Percentiles rank a stretch among this genome's conserved stretches.
These are phyloP conservation scores for Malassezia japonica DNA, from an alignment of 1,284 basidiomycete species.

Conservation along the genomic window DNA sequence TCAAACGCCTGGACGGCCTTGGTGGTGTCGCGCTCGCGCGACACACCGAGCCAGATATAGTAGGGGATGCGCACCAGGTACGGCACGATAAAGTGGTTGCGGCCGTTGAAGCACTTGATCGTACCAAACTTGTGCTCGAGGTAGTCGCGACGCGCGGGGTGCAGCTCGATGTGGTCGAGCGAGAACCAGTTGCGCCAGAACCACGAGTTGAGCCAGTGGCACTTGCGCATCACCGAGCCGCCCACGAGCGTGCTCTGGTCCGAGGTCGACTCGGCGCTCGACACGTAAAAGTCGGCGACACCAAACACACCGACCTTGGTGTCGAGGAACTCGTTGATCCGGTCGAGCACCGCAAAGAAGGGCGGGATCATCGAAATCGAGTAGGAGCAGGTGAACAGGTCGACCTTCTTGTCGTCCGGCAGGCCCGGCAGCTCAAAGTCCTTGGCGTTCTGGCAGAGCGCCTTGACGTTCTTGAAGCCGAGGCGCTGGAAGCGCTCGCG, in stretches of 20 bases:
- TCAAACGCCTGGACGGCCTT: conserved; percentile 60
- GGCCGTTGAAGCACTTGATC: conserved; percentile 58
- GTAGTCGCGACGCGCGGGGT: conserved; percentile 59
- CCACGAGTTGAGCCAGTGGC: conserved; percentile 65
- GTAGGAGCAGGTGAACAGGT: conserved; percentile 48
- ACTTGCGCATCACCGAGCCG: conserved; percentile 61
- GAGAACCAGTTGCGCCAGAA: conserved; percentile 63
- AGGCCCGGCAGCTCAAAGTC: conserved; percentile 59
- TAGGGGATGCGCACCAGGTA: conserved; percentile 62
- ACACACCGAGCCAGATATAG: conserved; percentile 70
- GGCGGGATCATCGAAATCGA: conserved; percentile 54
- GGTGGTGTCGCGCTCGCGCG: conserved; percentile 59
- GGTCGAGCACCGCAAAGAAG: conserved; percentile 62
- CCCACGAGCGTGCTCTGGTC: conserved; percentile 56
- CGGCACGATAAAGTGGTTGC: conserved; percentile 64
- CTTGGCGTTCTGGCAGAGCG: conserved; percentile 66
- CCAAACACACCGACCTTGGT: conserved; percentile 60
- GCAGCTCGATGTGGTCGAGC: conserved; percentile 65
- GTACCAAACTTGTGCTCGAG: conserved; percentile 74
- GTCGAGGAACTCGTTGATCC: conserved; percentile 62
- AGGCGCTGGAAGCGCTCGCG: conserved; percentile 59
- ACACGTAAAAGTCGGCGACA: conserved; percentile 72
- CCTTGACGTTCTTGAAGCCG: conserved; percentile 67
- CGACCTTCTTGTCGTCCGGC: conserved; percentile 31
- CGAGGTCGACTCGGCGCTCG: conserved; percentile 56